Evolutionary conservation across 1,284 basidiomycete species (phyloP).

Genomic region (Volvariella volvacea): DNA sequence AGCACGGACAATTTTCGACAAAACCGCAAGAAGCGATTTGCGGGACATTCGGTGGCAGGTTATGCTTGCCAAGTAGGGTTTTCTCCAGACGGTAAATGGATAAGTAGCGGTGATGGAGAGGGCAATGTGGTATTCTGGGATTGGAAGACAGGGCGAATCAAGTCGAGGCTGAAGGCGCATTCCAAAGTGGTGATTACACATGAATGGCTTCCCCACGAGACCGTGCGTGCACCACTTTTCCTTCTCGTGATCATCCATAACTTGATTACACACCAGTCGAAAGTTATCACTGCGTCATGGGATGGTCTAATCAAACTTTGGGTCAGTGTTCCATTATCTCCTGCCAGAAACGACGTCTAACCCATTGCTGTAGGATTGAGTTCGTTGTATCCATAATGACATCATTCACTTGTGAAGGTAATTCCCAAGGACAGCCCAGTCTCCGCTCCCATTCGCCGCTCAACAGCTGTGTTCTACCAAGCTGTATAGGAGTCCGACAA

Average conservation of each 20-base stretch:
- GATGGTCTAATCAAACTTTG: conserved; percentile 96
- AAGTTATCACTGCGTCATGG: conserved; percentile 95
- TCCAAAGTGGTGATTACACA: conserved; percentile 95
- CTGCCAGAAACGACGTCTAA: conserved; percentile 9
- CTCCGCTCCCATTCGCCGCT: too few relatives aligned
- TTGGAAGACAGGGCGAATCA: conserved; percentile 96
- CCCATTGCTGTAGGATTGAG: conserved; percentile 26
- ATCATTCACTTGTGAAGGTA: neutral
- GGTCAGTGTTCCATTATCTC: conserved; percentile 37
- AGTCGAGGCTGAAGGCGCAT: conserved; percentile 85
- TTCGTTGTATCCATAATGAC: conserved; percentile 5
- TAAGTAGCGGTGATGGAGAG: conserved; percentile 91
- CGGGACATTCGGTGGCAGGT: conserved; percentile 93
- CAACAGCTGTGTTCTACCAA: too few relatives aligned
- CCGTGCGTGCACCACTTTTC: conserved; percentile 49
- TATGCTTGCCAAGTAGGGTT: conserved; percentile 97
- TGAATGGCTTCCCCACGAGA: conserved; percentile 97
- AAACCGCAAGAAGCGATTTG: conserved; percentile 97
- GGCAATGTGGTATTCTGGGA: conserved; percentile 99
- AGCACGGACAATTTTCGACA: conserved; percentile 96
- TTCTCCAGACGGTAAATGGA: conserved; percentile 96
- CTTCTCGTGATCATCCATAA: neutral
- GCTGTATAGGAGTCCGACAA: too few relatives aligned
- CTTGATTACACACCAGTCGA: conserved; percentile 69
- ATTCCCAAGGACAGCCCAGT: too few relatives aligned